Base-by-base conservation (phyloP, 2,329 filamentous ascomycete species). In the Scortechinia acanthostroma region DNA sequence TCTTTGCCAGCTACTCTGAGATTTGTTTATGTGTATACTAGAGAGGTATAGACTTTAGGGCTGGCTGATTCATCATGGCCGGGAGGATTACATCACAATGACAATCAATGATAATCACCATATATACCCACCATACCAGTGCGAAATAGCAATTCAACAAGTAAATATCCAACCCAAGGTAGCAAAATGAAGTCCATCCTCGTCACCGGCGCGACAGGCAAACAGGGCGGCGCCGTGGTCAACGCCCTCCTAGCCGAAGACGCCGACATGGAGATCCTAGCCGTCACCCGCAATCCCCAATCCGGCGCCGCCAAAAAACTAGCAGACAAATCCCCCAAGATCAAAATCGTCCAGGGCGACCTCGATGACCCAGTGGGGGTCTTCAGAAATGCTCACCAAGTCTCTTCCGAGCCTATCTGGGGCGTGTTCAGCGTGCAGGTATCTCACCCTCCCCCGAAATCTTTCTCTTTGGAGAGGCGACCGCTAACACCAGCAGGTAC, bases 361-460 rank as follows among this genome's bases (percentile, higher is more conserved):
- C 63, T 83, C 4, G 65, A 76, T 47, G 60, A 80, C 35, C 63
- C 69, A 0, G 56, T 64, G 1, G 60, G 54, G 0, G 68, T 83
- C 22, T 82, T 83, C 52, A 48, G 53, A 21, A 58, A 61, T 22
- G 69, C 69, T 4, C 20, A 23, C 16, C 15, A 45, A 46, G 33
- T 51, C 51, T 46, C 57, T 49, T 20, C 49, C 44, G 40, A 49
- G 35, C 55, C 66, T 2, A 68, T 81, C 46, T 78, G 73, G 70
- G 77, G 77, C 3, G 77, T 84, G 4, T 85, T 76, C 59, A 77
- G 72, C 19, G 77, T 86, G 4, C 62, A 66, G 45, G 55, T 40
- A 40, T 13, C 10, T n/a, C n/a, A n/a, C 25, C n/a, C 49, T 17
- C 30, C 48, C 3, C 42, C 44, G 42, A 42, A 43, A 17, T 46